Evolutionary conservation across 2,329 filamentous ascomycete species (phyloP), one percentile per base, ranked within the genome.

Genomic region (Sclerotinia borealis): DNA sequence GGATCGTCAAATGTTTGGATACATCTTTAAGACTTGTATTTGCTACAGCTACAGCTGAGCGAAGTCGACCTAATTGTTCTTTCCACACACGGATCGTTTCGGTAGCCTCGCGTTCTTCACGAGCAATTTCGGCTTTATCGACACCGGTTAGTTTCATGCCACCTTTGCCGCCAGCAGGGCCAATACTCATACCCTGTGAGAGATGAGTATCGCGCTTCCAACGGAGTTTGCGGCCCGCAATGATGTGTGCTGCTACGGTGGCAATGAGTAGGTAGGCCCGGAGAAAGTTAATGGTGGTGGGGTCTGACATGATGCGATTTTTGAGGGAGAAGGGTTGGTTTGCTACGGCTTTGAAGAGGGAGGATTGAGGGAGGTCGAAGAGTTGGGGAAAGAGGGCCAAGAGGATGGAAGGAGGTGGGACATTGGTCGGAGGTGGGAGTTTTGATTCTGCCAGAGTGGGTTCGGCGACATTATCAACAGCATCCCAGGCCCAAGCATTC

Each of bases 101-200:
- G 9, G 88, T 84, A 0, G 87, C 89, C 76, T 96, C 92, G 68
- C 92, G 85, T 68, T 96, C 90, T 77, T 97, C 93, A 64, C 91
- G 89, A 29, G 85, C 81, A n/a, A 84, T 81, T 75, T 97, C 92
- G 4, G 86, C 84, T 76, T 90, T 93, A 76, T 96, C 93, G 47
- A 98, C 80, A 15, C 91, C 89, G 0, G 89, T 85, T 25, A 98
- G 83, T 76, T 97, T 98, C 93, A 98, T 97, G 4, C 93, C 88
- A 1, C 93, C 87, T 70, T 90, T 91, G 60, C 86, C 84, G 3
- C 87, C 88, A 2, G 87, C 84, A 25, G 84, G 84, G 0, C 86
- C 85, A 66, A 98, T 96, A 63, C 89, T 87, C 90, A 96, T 96
- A 72, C 88, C 88, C 75, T 96, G 92, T 1, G 90, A 85, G 15